These are phyloP conservation scores for Cryptococcus sp. DNA, from an alignment of 1,284 basidiomycete species.

Conservation along the genomic window DNA sequence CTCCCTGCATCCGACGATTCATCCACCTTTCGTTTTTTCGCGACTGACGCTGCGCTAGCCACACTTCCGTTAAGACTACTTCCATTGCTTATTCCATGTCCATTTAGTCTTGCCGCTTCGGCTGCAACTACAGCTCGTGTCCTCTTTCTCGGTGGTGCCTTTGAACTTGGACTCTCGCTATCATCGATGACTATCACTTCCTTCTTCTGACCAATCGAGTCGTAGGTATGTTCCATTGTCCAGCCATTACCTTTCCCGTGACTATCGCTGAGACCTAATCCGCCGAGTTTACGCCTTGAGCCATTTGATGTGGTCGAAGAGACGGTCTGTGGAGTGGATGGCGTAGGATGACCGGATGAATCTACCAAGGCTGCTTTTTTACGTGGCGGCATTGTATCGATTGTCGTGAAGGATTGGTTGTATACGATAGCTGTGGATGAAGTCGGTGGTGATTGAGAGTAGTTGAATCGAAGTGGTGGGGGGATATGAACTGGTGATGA, in stretches of 20 bases:
- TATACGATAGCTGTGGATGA: background rate
- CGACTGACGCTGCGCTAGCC: background rate
- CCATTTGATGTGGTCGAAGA: constrained; percentile 14
- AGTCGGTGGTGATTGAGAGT: constrained; percentile 32
- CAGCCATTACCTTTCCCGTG: constrained; percentile 30
- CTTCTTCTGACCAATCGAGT: constrained; percentile 39
- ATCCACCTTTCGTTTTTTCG: constrained; percentile 38
- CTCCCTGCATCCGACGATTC: constrained; percentile 20
- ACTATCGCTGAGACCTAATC: background rate
- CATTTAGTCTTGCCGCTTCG: constrained; percentile 20
- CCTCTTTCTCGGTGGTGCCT: constrained; percentile 28
- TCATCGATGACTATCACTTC: constrained; percentile 46
- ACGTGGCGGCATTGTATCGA: constrained; percentile 31
- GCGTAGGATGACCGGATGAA: constrained; percentile 6
- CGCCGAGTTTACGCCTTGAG: constrained; percentile 3
- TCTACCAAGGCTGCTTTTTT: constrained; percentile 21
- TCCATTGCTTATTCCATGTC: background rate
- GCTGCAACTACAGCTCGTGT: constrained; percentile 36
- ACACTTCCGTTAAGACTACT: constrained; percentile 7
- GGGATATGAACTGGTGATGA: constrained; percentile 35
- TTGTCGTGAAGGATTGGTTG: background rate
- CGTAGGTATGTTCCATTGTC: constrained; percentile 43
- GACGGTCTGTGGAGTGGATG: constrained; percentile 14
- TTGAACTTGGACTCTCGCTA: constrained; percentile 18
- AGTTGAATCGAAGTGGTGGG: constrained; percentile 40